A percentile compares a stretch with the other conserved stretches of the same genome.
Conservation (phyloP, 441 rosid species). For the Aquilaria agallochum region DNA sequence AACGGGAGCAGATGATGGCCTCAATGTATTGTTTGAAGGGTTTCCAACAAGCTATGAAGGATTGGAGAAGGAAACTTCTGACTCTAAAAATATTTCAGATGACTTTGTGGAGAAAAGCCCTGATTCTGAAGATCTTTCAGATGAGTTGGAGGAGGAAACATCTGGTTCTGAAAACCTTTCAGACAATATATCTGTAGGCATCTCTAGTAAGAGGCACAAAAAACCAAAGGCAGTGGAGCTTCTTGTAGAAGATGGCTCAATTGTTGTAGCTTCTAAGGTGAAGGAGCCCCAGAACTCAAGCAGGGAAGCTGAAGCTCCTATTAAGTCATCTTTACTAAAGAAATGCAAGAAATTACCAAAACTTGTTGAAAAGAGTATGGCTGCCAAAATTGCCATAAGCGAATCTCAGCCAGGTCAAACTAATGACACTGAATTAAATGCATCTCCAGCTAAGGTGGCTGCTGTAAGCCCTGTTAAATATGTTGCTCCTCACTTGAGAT, state of each 20-base stretch:
- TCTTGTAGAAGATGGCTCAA: conserved; percentile 14
- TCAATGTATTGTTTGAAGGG: conserved; percentile 48
- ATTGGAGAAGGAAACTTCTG: conserved; percentile 20
- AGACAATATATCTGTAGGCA: not conserved
- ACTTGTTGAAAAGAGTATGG: conserved; percentile 24
- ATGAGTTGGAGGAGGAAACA: conserved; percentile 9
- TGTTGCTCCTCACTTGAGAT: conserved; percentile 72
- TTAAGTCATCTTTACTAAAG: conserved; percentile 22
- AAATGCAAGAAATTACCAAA: conserved; percentile 29
- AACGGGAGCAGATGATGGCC: conserved; percentile 63
- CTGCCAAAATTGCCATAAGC: conserved; percentile 16
- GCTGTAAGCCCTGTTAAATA: conserved; percentile 33
- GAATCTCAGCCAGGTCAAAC: conserved; percentile 23
- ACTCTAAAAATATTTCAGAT: conserved; percentile 11
- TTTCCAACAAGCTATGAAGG: conserved; percentile 38
- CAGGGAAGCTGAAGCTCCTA: conserved; percentile 21
- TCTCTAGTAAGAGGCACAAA: conserved; percentile 29
- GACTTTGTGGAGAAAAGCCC: conserved; percentile 22
- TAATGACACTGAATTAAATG: conserved; percentile 20
- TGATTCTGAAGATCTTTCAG: conserved; percentile 18
- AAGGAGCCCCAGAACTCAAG: conserved; percentile 25
- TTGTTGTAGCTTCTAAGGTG: conserved; percentile 22
- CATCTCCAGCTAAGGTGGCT: conserved; percentile 15
- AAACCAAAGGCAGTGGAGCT: conserved; percentile 27
- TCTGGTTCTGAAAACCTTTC: not conserved